Base-by-base conservation (phyloP, 306 rosid genomes). In the Oemleria cerasiformis region DNA sequence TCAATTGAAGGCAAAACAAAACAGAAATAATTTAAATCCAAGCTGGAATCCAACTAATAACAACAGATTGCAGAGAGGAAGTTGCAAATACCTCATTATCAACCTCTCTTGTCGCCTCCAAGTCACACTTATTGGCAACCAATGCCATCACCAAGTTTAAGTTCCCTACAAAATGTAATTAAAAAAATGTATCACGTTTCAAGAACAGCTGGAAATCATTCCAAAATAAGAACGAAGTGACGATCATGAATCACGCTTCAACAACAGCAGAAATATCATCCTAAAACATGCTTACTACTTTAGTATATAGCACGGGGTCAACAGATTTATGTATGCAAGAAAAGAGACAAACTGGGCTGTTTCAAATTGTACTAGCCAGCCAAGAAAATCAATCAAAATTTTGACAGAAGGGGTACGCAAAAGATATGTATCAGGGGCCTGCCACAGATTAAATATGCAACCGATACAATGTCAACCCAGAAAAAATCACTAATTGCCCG, bases 61-160 rank as follows among this genome's bases (percentile, higher is more conserved):
- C 6, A 12, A 15, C 9, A 11, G 42, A 62, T 14, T 23, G 16
- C 9, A 45, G 44, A 36, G 56, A 71, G 53, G 63, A 67, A 73
- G 44, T 43, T 21, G 42, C 17, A 21, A 47, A 41, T 82, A 90
- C 97, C 97, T 92, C 96, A 43, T 78, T 53, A 48, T 69, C 83
- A 34, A 92, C 85, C 78, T 92, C 92, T 75, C 96, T 85, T 65
- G 75, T 85, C 3, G 83, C 85, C 53, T 79, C 92, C 87, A 92
- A 75, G 77, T 92, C 97, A 36, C 73, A 84, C 76, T 92, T 92
- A 70, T 92, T 92, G 70, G 85, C 97, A 25, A 83, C 97, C 66
- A 92, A 82, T 10, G 90, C 96, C 97, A 89, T 77, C 74, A 89
- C 93, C 77, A 85, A 30, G 71, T 81, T 92, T 62, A 73, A 82